Evolutionary conservation across 2,329 filamentous ascomycete species (phyloP).

Genomic region (Talaromyces sp.): DNA sequence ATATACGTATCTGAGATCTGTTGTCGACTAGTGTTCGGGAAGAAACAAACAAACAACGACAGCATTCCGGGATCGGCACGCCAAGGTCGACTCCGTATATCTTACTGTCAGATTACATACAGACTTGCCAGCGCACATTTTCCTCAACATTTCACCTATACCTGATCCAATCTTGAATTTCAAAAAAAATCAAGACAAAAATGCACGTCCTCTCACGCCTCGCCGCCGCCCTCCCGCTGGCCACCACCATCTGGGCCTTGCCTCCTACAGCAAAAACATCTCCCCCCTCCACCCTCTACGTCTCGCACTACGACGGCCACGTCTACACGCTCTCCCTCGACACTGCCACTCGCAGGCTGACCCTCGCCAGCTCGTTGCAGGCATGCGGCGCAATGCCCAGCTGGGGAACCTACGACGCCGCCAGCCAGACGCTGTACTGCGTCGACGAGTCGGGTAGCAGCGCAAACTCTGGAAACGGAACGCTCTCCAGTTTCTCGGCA

Average conservation of each 20-base stretch:
- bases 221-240: neutral
- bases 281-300: slow-evolving; percentile 23
- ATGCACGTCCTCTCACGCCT: neutral
- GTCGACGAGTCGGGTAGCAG: slow-evolving; percentile 27
- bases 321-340: slow-evolving; percentile 25
- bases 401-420: slow-evolving; percentile 29
- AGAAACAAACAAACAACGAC: neutral
- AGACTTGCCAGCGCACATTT: neutral
- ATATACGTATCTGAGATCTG: neutral
- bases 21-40: neutral
- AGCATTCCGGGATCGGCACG: neutral
- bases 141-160: neutral
- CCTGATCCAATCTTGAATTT: neutral
- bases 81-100: neutral
- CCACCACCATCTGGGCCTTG: neutral
- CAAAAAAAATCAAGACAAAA: neutral
- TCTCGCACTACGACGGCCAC: slow-evolving; percentile 33
- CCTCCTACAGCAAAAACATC: neutral
- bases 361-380: slow-evolving; percentile 18
- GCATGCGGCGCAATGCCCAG: slow-evolving; percentile 31
- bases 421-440: slow-evolving; percentile 26
- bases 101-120: too few species aligned
- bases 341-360: slow-evolving; percentile 15
- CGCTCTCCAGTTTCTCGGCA: slow-evolving; percentile 13
- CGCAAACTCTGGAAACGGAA: slow-evolving; percentile 22